A percentile compares a stretch with the other conserved stretches of the same genome.
phyloP scores from a whole-genome alignment of 768 basidiomycete species.

The Tulasnella sp. region DNA sequence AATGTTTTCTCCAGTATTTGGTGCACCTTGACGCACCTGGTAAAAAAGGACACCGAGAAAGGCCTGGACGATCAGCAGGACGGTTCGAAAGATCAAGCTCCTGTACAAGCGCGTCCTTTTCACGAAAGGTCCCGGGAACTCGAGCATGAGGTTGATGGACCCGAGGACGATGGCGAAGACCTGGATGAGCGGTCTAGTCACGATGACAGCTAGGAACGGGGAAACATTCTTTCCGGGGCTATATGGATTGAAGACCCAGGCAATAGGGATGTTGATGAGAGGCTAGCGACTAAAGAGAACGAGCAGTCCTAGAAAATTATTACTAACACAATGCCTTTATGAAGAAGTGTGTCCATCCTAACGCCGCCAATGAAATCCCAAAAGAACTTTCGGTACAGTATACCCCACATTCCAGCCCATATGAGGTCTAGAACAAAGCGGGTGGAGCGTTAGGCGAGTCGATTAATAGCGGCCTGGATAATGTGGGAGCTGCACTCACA shows the following conservation, averaged over 20 bases:
- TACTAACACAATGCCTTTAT: slow-evolving; percentile 21
- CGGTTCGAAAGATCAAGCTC: slow-evolving; percentile 49
- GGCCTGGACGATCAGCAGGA: slow-evolving; percentile 52
- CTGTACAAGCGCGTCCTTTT: slow-evolving; percentile 50
- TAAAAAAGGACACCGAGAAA: slow-evolving; percentile 62
- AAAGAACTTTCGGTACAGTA: slow-evolving; percentile 88
- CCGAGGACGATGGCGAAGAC: slow-evolving; percentile 52
- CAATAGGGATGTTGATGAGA: background rate
- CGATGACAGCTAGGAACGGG: slow-evolving; percentile 61
- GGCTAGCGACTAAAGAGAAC: background rate
- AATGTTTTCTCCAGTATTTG: background rate
- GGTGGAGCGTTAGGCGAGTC: no score
- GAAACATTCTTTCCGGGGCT: slow-evolving; percentile 51
- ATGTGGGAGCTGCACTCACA: slow-evolving; percentile 41
- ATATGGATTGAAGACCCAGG: background rate
- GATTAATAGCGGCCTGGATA: background rate
- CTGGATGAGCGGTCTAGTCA: slow-evolving; percentile 67
- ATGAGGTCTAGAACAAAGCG: slow-evolving; percentile 72
- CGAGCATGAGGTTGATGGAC: slow-evolving; percentile 49
- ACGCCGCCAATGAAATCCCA: slow-evolving; percentile 83
- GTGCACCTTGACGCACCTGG: slow-evolving; percentile 44
- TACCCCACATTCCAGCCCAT: slow-evolving; percentile 74
- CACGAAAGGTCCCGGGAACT: slow-evolving; percentile 54
- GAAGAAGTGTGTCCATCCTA: slow-evolving; percentile 3
- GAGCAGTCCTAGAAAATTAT: background rate